phyloP scores from a whole-genome alignment of 495 filamentous ascomycete genomes.

The Penicillium arizonense region DNA sequence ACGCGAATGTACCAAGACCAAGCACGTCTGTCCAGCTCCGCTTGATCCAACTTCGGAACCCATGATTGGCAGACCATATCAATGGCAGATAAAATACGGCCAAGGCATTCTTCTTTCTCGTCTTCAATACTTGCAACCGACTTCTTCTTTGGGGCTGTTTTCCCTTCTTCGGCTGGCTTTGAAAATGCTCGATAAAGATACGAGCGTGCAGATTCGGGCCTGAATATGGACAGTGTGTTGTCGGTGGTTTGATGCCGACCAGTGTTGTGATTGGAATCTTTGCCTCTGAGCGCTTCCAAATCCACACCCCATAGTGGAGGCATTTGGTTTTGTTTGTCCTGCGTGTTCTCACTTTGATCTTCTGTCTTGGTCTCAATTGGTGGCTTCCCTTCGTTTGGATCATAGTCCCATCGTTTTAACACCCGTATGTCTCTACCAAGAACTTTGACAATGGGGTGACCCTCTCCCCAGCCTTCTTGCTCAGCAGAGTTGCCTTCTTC shows the following conservation, averaged over 20 bases:
- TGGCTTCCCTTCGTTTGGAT: slow-evolving; percentile 52
- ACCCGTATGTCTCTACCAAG: slow-evolving; percentile 71
- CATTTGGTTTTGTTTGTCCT: slow-evolving; percentile 14
- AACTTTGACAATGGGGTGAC: slow-evolving; percentile 67
- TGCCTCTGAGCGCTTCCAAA: slow-evolving; percentile 56
- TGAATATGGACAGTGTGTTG: slow-evolving; percentile 60
- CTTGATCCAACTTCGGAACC: slow-evolving; percentile 50
- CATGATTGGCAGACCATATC: slow-evolving; percentile 70
- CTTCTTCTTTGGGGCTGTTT: slow-evolving; percentile 7
- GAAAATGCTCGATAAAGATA: slow-evolving; percentile 40
- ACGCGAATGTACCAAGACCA: slow-evolving; percentile 81
- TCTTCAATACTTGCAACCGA: slow-evolving; percentile 37
- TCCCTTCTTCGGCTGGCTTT: background rate
- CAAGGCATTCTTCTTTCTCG: slow-evolving; percentile 66
- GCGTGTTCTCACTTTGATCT: slow-evolving; percentile 10
- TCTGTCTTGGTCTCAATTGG: slow-evolving; percentile 7
- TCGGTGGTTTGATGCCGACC: slow-evolving; percentile 2
- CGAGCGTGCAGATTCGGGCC: slow-evolving; percentile 54
- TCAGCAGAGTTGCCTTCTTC: slow-evolving; percentile 65
- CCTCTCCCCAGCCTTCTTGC: slow-evolving; percentile 69
- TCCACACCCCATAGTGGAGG: slow-evolving; percentile 77
- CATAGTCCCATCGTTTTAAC: slow-evolving; percentile 74
- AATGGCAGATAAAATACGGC: slow-evolving; percentile 61
- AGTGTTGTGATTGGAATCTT: slow-evolving; percentile 31
- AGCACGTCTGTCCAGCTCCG: slow-evolving; percentile 69